Evolutionary conservation across 2,329 filamentous ascomycete species (phyloP), one percentile per base, ranked within the genome.

Genomic region (Madurella fahalii): DNA sequence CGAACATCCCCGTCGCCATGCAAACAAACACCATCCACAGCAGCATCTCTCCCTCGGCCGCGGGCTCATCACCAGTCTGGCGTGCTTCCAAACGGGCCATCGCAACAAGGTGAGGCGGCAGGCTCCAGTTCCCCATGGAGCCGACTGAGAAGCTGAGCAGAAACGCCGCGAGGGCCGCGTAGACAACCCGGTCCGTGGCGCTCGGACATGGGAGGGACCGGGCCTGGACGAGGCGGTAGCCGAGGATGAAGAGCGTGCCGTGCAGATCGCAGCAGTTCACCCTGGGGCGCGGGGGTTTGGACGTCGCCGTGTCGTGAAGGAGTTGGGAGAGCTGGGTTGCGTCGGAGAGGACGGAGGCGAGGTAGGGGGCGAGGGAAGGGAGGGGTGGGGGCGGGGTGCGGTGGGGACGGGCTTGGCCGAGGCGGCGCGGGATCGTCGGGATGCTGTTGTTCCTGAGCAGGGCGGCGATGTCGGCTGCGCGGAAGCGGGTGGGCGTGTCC

Each of bases 81-180:
- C 31, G 16, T 2, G 20, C 16, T 13, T 15, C 39, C 16, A 15
- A 32, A 53, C 25, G 25, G 25, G 4, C 51, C 51, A 53, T 1
- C n/a, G 9, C 18, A 43, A 16, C 17, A 25, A 25, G 25, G 7
- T 25, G 25, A 7, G 30, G 39, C 18, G 5, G 2, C 0, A 5
- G 20, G 8, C 17, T 53, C 30, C 18, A 2, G 2, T 25, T 47
- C 17, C 45, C 40, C 18, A 44, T 39, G 16, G 17, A 18, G 2
- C 46, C 52, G 16, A 51, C 32, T 2, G 59, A 32, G 39, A 68
- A 67, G 9, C 63, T 62, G 9, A 54, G 58, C 43, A 70, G 52
- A 37, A 68, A 65, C 13, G 63, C 62, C 3, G 58, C 43, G 2
- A 69, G 59, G 9, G 63, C 67, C 4, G 68, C 48, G 31, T 68